Evolutionary conservation across 2,329 filamentous ascomycete genomes (phyloP).

Genomic region (Epichloe uncinata): DNA sequence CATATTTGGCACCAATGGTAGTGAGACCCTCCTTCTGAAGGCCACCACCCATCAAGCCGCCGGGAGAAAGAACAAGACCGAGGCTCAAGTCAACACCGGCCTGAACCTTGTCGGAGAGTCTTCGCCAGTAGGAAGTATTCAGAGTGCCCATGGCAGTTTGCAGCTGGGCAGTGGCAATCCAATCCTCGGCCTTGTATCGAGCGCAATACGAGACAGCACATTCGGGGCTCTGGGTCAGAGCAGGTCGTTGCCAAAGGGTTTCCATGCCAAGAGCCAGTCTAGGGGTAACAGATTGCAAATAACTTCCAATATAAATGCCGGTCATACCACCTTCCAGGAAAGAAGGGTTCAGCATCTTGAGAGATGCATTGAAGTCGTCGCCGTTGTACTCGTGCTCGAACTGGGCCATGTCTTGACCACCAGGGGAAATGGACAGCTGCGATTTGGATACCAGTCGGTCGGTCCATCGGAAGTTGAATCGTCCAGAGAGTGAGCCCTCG

Average conservation of each 20-base stretch:
- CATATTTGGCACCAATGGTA: slow-evolving; percentile 91
- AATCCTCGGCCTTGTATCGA: slow-evolving; percentile 82
- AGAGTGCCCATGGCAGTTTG: slow-evolving; percentile 71
- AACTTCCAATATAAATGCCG: slow-evolving; percentile 90
- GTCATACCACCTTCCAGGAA: slow-evolving; percentile 82
- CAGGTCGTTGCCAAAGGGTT: slow-evolving; percentile 83
- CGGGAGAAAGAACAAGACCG: slow-evolving; percentile 54
- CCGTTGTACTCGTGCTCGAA: slow-evolving; percentile 94
- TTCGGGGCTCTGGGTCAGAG: slow-evolving; percentile 76
- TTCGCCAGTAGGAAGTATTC: slow-evolving; percentile 88
- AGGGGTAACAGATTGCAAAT: slow-evolving; percentile 85
- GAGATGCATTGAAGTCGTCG: slow-evolving; percentile 78
- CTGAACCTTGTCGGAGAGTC: slow-evolving; percentile 86
- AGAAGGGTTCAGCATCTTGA: slow-evolving; percentile 96
- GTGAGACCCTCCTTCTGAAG: slow-evolving; percentile 78
- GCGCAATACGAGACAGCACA: slow-evolving; percentile 80
- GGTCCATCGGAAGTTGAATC: slow-evolving; percentile 89
- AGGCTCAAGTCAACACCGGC: slow-evolving; percentile 91
- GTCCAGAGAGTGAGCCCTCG: slow-evolving; percentile 71
- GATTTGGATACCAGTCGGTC: slow-evolving; percentile 72
- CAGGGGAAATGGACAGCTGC: slow-evolving; percentile 68
- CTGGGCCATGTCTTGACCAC: slow-evolving; percentile 75
- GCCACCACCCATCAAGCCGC: slow-evolving; percentile 61
- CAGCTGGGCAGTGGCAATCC: slow-evolving; percentile 84
- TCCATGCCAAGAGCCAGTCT: slow-evolving; percentile 80